Percentiles rank a stretch among this genome's conserved stretches.
These are phyloP conservation scores for Fraxinus floribunda DNA, from an alignment of 305 asterid genomes.

Conservation along the genomic window DNA sequence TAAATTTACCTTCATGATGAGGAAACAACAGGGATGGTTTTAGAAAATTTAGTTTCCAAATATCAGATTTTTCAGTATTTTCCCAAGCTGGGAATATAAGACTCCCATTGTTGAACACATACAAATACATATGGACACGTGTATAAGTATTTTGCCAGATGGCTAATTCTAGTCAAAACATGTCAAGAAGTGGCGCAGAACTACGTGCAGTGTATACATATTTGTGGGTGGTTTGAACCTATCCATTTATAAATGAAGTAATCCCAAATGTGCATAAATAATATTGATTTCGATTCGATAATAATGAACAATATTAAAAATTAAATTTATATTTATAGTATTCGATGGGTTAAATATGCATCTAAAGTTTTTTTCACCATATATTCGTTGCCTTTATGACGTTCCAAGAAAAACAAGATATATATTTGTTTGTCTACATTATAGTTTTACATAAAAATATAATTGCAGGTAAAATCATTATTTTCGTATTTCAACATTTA, in stretches of 20 bases:
- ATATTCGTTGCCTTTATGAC: too few species aligned
- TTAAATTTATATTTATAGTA: background rate
- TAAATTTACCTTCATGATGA: background rate
- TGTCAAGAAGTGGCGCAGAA: background rate
- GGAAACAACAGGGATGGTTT: background rate
- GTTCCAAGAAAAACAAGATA: too few species aligned
- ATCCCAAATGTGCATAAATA: background rate
- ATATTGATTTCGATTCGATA: too few species aligned
- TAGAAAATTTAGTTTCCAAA: background rate
- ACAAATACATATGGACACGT: background rate
- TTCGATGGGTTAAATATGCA: background rate
- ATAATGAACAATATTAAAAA: too few species aligned
- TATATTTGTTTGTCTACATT: too few species aligned
- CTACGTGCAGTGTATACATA: background rate
- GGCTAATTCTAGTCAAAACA: background rate
- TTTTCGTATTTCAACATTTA: too few species aligned
- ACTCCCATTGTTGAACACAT: background rate
- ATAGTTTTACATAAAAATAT: too few species aligned
- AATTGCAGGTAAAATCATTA: too few species aligned
- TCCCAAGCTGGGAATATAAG: background rate
- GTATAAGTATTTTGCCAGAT: background rate
- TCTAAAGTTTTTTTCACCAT: too few species aligned
- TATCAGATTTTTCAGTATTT: background rate
- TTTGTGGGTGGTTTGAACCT: background rate
- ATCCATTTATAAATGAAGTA: background rate